phyloP scores from a whole-genome alignment of 78 protist genomes.

The Dictyostelium brefeldianum region DNA sequence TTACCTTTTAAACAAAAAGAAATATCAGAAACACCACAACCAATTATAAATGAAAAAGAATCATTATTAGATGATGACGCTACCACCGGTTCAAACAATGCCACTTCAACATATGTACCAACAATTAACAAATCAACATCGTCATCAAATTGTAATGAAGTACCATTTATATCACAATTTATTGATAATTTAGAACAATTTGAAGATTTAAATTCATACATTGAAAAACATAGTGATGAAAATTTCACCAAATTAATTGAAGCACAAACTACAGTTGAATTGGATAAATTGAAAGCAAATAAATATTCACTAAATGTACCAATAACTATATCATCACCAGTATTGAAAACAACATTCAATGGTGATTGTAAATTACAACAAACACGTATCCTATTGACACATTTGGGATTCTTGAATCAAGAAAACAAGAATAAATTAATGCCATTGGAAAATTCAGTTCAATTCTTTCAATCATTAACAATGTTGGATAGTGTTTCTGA shows the following conservation, averaged over 20 bases:
- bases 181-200: slow-evolving; percentile 35
- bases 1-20: slow-evolving; percentile 47
- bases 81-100: too few relatives aligned
- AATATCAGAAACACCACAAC: neutral
- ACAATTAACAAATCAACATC: neutral
- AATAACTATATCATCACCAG: neutral
- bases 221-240: slow-evolving; percentile 20
- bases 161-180: slow-evolving; percentile 26
- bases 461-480: slow-evolving; percentile 46
- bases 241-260: neutral
- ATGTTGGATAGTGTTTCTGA: slow-evolving; percentile 48
- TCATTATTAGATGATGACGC: neutral
- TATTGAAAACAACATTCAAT: neutral
- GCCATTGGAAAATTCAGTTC: slow-evolving; percentile 42
- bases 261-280: slow-evolving; percentile 1
- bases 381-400: slow-evolving; percentile 27
- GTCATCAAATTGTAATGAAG: neutral
- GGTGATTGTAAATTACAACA: slow-evolving; percentile 77
- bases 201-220: neutral
- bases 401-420: slow-evolving; percentile 32
- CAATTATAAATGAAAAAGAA: neutral
- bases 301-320: neutral
- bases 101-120: neutral
- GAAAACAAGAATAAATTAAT: slow-evolving; percentile 14
- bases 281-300: neutral